Evolutionary conservation across 305 asterid species (phyloP).

Genomic region (Fraxinus angustifolia): DNA sequence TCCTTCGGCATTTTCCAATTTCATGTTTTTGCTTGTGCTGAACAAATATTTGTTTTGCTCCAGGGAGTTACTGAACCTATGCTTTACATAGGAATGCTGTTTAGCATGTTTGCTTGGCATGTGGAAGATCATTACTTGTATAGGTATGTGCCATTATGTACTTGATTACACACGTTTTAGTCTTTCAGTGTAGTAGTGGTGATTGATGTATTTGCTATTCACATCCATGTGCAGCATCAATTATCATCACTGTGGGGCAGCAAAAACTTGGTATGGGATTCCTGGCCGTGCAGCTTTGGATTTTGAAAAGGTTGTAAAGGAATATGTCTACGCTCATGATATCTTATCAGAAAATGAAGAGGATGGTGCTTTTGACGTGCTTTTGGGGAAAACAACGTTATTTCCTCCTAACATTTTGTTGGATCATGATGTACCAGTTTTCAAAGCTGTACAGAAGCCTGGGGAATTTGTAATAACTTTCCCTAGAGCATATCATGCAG

Average conservation of each 20-base stretch:
- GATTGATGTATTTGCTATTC: neutral
- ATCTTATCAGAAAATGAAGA: conserved; percentile 76
- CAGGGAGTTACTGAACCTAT: conserved; percentile 60
- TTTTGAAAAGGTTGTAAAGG: conserved; percentile 79
- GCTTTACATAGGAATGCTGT: conserved; percentile 56
- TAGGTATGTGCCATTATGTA: conserved; percentile 41
- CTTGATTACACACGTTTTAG: neutral
- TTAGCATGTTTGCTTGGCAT: conserved; percentile 97
- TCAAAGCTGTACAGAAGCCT: conserved; percentile 92
- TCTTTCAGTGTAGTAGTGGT: neutral
- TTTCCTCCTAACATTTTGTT: conserved; percentile 85
- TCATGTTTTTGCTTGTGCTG: neutral
- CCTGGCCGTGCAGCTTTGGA: conserved; percentile 90
- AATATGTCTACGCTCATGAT: conserved; percentile 67
- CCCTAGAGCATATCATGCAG: conserved; percentile 97
- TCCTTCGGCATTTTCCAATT: neutral
- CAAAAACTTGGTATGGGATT: conserved; percentile 96
- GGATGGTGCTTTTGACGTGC: conserved; percentile 95
- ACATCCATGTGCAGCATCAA: conserved; percentile 57
- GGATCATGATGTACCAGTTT: conserved; percentile 80
- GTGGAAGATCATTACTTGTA: conserved; percentile 99
- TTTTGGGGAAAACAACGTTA: conserved; percentile 88
- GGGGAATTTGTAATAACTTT: conserved; percentile 89
- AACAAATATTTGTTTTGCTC: neutral
- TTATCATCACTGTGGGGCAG: conserved; percentile 98